phyloP scores from a whole-genome alignment of 2,329 filamentous ascomycete species.

The Myriosclerotinia duriaeana region DNA sequence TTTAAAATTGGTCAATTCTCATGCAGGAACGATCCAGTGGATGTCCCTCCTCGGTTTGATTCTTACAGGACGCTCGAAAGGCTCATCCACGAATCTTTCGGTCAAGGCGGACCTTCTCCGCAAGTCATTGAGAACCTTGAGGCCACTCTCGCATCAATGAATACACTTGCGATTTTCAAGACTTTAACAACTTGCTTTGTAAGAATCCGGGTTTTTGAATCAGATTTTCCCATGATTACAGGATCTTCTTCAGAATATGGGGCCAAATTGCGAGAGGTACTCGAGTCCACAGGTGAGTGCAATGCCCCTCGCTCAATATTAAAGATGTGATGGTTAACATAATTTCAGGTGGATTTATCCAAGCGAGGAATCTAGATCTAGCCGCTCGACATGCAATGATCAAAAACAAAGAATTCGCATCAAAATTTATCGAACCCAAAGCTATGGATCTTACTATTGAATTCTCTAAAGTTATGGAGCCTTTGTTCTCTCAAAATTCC shows the following conservation, averaged over 20 bases:
- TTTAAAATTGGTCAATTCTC: neutral
- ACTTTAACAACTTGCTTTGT: constrained; percentile 20
- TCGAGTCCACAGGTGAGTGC: constrained; percentile 23
- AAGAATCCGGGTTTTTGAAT: constrained; percentile 26
- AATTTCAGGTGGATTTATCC: constrained; percentile 21
- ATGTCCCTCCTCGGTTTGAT: neutral
- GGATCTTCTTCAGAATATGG: constrained; percentile 12
- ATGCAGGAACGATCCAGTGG: neutral
- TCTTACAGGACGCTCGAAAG: neutral
- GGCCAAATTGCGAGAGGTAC: neutral
- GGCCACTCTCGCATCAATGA: neutral
- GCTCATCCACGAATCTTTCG: neutral
- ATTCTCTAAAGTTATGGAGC: constrained; percentile 25
- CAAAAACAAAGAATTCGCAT: constrained; percentile 6
- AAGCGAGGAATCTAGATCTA: constrained; percentile 26
- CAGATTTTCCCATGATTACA: constrained; percentile 24
- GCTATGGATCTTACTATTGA: constrained; percentile 15
- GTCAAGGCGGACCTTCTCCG: too few species aligned
- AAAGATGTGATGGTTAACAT: neutral
- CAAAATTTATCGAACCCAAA: neutral
- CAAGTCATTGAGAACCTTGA: neutral
- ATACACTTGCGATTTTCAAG: neutral
- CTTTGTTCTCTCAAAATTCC: constrained; percentile 23
- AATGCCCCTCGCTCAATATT: neutral
- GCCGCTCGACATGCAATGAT: constrained; percentile 19